phyloP scores from a whole-genome alignment of 176 grass and related monocot genomes.

The Eleusine indica region DNA sequence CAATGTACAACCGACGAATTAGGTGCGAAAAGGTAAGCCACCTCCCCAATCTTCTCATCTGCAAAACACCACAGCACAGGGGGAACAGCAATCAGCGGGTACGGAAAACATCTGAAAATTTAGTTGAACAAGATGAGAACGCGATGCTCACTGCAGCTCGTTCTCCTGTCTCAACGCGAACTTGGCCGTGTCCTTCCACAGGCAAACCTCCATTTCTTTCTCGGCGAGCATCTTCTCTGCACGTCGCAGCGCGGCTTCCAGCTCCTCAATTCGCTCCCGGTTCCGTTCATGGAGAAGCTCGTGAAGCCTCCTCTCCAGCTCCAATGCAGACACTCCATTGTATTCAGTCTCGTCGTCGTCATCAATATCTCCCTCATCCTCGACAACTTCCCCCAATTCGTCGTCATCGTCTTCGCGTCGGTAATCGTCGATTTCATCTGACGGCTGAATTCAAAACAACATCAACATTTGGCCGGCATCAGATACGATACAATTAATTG shows the following conservation, averaged over 20 bases:
- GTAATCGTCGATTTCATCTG: constrained; percentile 13
- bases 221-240: constrained; percentile 50
- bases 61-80: constrained; percentile 2
- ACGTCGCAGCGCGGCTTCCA: constrained; percentile 44
- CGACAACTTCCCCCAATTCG: background rate
- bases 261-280: constrained; percentile 50
- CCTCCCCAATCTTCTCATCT: background rate
- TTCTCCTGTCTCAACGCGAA: constrained; percentile 29
- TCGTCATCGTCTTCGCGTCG: background rate
- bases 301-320: constrained; percentile 59
- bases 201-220: constrained; percentile 51
- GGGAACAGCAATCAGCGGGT: background rate
- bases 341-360: background rate
- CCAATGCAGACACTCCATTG: constrained; percentile 29
- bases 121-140: background rate
- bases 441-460: background rate
- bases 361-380: background rate
- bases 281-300: constrained; percentile 60
- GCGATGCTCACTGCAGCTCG: constrained; percentile 18
- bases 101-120: background rate
- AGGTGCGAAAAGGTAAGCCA: background rate
- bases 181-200: constrained; percentile 53
- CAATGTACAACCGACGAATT: background rate
- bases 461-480: no score
- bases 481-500: background rate